Percentiles rank a stretch among this genome's conserved stretches.
These are phyloP conservation scores for Roridomyces roridus DNA, from an alignment of 768 basidiomycete genomes.

Conservation along the genomic window DNA sequence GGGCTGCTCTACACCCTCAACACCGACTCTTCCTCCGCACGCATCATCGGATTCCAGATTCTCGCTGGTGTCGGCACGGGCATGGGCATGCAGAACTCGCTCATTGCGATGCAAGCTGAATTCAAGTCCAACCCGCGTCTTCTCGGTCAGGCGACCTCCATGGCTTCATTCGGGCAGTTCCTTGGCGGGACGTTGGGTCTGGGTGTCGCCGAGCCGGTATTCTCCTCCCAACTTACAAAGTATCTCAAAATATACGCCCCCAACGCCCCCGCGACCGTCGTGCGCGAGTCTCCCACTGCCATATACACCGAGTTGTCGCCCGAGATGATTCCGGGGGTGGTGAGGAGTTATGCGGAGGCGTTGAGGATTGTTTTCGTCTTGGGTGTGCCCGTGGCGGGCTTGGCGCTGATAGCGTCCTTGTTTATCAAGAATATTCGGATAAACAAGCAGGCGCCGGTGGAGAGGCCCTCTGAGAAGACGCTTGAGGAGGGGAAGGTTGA, in stretches of 20 bases:
- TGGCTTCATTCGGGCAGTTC: conserved; percentile 20
- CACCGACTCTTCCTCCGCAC: neutral
- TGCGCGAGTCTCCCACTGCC: conserved; percentile 10
- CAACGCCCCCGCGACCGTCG: conserved; percentile 5
- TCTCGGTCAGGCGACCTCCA: conserved; percentile 16
- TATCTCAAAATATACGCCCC: conserved; percentile 20
- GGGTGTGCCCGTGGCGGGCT: conserved; percentile 9
- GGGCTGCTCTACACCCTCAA: conserved; percentile 10
- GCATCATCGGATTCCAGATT: conserved; percentile 6
- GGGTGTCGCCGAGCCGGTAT: conserved; percentile 15
- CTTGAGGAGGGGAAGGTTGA: too few species aligned
- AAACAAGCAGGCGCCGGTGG: neutral
- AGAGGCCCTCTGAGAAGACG: too few species aligned
- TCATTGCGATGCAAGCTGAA: too few species aligned
- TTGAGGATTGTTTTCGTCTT: conserved; percentile 9
- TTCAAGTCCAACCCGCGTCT: conserved; percentile 10
- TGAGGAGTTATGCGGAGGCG: conserved; percentile 7
- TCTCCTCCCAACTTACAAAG: conserved; percentile 12
- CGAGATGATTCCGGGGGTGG: conserved; percentile 20
- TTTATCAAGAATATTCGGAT: conserved; percentile 3
- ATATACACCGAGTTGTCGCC: conserved; percentile 18
- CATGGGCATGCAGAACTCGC: too few species aligned
- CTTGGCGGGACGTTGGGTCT: conserved; percentile 15
- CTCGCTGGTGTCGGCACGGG: conserved; percentile 10
- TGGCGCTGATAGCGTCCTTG: neutral